These are phyloP conservation scores for Leccinum sublutescens DNA, from an alignment of 768 basidiomycete genomes.

Conservation along the genomic window DNA sequence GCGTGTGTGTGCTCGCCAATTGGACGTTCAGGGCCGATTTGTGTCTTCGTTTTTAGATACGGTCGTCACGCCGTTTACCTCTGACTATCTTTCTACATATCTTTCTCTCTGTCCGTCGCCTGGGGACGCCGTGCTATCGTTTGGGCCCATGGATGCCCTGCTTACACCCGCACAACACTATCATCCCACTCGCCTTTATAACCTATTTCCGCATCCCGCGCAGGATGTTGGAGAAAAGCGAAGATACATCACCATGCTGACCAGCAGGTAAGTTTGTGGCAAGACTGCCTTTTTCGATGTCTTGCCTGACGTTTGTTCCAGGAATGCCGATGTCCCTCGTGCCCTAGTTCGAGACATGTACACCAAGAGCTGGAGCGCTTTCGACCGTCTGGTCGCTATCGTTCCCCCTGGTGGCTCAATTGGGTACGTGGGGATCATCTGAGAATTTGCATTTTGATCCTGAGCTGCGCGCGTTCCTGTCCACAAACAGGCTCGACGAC, in stretches of 20 bases:
- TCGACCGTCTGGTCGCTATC: slow-evolving; percentile 83
- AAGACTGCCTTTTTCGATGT: not conserved
- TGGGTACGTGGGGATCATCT: slow-evolving; percentile 50
- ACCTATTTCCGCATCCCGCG: slow-evolving; percentile 76
- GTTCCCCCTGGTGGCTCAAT: slow-evolving; percentile 90
- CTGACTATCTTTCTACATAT: slow-evolving; percentile 74
- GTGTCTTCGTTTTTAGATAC: slow-evolving; percentile 47
- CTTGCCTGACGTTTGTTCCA: slow-evolving; percentile 24
- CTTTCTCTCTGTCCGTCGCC: slow-evolving; percentile 71
- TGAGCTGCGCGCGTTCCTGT: not conserved
- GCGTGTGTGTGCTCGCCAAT: slow-evolving; percentile 4
- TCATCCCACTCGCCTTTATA: slow-evolving; percentile 72
- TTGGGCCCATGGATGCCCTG: slow-evolving; percentile 79
- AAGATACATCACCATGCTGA: slow-evolving; percentile 69
- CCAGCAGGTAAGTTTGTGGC: slow-evolving; percentile 54
- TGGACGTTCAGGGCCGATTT: not conserved
- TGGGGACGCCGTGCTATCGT: slow-evolving; percentile 73
- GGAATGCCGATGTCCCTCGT: slow-evolving; percentile 83
- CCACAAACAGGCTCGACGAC: slow-evolving; percentile 68
- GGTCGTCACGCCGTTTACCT: slow-evolving; percentile 72
- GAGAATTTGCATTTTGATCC: not conserved
- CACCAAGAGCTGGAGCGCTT: slow-evolving; percentile 91
- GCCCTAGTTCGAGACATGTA: slow-evolving; percentile 88
- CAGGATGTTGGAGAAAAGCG: slow-evolving; percentile 73
- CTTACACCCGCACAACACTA: slow-evolving; percentile 75